Base-by-base conservation (phyloP, 306 rosid species). In the Inga leiocalycina region DNA sequence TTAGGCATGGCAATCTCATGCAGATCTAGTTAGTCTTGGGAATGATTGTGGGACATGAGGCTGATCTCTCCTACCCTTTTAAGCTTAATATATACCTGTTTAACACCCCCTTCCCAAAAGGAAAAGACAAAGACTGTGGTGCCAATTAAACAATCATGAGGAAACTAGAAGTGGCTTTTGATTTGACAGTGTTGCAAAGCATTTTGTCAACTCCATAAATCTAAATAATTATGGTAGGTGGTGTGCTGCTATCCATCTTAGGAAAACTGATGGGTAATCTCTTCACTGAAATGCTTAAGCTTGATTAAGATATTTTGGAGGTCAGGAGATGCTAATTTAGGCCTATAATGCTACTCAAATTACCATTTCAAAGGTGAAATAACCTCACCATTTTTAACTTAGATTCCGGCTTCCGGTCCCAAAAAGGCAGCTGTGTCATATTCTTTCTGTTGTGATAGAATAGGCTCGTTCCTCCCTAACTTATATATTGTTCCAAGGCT, bases 341-440 rank as follows among this genome's bases (percentile, higher is more conserved):
- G 64, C 4, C 64, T 54, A 5, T 54, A 54, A 17, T 54, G 22
- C 13, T 20, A 20, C 49, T 14, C 59, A 45, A 46, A 10, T 15
- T 45, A 79, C 81, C 30, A 67, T 54, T 15, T 78, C 16, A 46
- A 69, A 57, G 27, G 65, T 22, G 71, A 79, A 43, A 79, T 34
- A 45, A 84, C 62, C 66, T 66, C n/a, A 45, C 49, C 56, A 46
- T 57, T 75, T 84, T 39, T 66, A 2, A 19, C 20, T 46, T 12
- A 67, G 27, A 56, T 43, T 82, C 35, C 44, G 41, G 30, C 0
- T 27, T 27, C 30, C 0, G 30, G 10, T 52, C 62, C 22, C 37
- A 49, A 37, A 51, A 62, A 39, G 70, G 76, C 48, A 51, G 49
- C 67, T 52, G 24, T 75, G 52, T 32, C 68, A 17, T 66, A 43